Conservation (phyloP, 176 grass and related monocot species). For the Zea luxurians region DNA sequence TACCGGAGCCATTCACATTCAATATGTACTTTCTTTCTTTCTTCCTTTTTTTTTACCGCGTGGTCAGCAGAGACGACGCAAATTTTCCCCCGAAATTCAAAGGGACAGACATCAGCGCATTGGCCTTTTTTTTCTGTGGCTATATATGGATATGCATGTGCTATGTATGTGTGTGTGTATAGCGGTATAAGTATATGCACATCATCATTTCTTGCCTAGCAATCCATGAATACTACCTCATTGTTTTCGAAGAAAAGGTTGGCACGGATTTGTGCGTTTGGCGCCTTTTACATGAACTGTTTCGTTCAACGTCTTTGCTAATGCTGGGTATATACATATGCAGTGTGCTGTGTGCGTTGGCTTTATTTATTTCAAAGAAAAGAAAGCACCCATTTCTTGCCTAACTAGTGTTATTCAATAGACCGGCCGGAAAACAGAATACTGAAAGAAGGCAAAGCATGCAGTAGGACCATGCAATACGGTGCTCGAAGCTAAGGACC, state of each 20-base stretch:
- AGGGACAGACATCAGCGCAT: background rate
- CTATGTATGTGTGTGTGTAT: no score
- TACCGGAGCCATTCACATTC: background rate
- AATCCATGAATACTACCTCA: no score
- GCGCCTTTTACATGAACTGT: no score
- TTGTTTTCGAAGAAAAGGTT: no score
- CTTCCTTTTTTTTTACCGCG: background rate
- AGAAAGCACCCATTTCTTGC: no score
- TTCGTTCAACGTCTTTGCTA: no score
- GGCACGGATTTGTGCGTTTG: no score
- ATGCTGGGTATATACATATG: no score
- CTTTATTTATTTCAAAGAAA: no score
- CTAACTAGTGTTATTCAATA: background rate
- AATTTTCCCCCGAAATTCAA: background rate
- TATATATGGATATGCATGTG: background rate
- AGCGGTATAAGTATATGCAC: background rate
- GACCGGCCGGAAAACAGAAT: constrained; percentile 1
- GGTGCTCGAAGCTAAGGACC: background rate
- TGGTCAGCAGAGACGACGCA: accelerated
- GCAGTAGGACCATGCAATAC: constrained; percentile 39
- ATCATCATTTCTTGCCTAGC: background rate
- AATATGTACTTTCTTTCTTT: no score
- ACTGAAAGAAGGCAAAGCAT: background rate
- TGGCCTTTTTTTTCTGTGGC: background rate
- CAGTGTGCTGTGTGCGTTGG: no score